Base-by-base conservation (phyloP, 2,329 filamentous ascomycete genomes). In the Paracoccidioides lutzii region DNA sequence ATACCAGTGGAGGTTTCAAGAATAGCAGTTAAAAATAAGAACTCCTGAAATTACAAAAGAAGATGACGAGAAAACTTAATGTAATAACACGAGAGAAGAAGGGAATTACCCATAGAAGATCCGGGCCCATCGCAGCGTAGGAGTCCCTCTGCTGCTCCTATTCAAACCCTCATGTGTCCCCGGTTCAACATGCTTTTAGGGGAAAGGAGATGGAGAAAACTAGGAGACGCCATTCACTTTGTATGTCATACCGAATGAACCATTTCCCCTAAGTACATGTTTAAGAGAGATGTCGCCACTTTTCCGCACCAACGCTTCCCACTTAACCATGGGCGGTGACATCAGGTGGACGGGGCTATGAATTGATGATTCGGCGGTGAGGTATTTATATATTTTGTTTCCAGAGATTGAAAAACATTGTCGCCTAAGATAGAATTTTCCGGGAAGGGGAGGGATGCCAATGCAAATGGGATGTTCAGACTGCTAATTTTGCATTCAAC, bases 221-320 rank as follows among this genome's bases (percentile, higher is more conserved):
- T 5, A 30, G 32, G 52, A 42, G 37, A 33, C 8, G 37, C 44
- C 52, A 59, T 62, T 59, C 61, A 57, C 62, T 57, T 58, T 58
- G 61, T 60, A 59, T 54, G 44, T 57, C 48, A 55, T 52, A 45
- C 22, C 22, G 22, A 22, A 22, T 22, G 22, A 22, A 22, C 62
- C 57, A 57, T 66, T 69, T 72, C 72, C 72, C 67, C 71, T 75
- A 75, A 75, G 72, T 75, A 71, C 73, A 75, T 70, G 71, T 75
- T 64, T 64, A 73, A 66, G 69, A 72, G 69, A 71, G 65, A 61
- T 62, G 63, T 63, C 63, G 58, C 61, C 60, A 53, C 32, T 12
- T 28, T 33, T 12, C 52, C 30, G 30, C 6, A 37, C 15, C 22
- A 37, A 12, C n/a, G 44, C 49, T 48, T 38, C 37, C 32, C 15